Conservation (phyloP, 305 asterid genomes). For the Nicotiana rustica region DNA sequence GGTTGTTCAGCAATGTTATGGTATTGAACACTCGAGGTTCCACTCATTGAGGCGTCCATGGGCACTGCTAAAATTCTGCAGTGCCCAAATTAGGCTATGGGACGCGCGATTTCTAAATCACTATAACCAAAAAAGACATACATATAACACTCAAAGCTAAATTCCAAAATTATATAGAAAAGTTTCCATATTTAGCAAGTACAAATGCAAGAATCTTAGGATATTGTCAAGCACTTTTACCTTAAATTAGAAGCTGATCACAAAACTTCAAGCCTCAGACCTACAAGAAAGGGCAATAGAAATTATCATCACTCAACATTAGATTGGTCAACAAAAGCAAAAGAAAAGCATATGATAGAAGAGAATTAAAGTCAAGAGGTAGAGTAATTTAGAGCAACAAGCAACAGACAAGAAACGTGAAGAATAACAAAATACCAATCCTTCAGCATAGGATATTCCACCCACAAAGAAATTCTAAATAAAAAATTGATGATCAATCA, state of each 20-base stretch:
- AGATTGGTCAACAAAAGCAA: neutral
- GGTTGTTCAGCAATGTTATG: conserved; percentile 71
- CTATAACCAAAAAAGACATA: conserved; percentile 37
- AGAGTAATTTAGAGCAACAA: conserved; percentile 30
- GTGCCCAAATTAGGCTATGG: conserved; percentile 60
- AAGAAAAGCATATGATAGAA: neutral
- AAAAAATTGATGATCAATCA: neutral
- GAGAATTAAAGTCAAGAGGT: neutral
- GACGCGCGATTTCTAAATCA: conserved; percentile 39
- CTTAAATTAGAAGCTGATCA: conserved; percentile 53
- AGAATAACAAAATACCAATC: conserved; percentile 62
- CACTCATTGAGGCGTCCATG: conserved; percentile 93
- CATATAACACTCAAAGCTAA: conserved; percentile 28
- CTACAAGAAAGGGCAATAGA: conserved; percentile 47
- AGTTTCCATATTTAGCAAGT: conserved; percentile 19
- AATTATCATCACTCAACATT: conserved; percentile 32
- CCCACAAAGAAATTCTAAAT: conserved; percentile 21
- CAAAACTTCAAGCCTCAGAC: conserved; percentile 50
- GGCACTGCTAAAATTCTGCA: conserved; percentile 71
- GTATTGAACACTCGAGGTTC: conserved; percentile 76
- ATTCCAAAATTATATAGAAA: neutral
- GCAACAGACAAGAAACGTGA: conserved; percentile 40
- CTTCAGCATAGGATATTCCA: conserved; percentile 55
- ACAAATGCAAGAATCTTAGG: conserved; percentile 27
- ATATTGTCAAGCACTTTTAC: conserved; percentile 43